phyloP scores from a whole-genome alignment of 306 rosid genomes.

The Ochetophila trinervis region DNA sequence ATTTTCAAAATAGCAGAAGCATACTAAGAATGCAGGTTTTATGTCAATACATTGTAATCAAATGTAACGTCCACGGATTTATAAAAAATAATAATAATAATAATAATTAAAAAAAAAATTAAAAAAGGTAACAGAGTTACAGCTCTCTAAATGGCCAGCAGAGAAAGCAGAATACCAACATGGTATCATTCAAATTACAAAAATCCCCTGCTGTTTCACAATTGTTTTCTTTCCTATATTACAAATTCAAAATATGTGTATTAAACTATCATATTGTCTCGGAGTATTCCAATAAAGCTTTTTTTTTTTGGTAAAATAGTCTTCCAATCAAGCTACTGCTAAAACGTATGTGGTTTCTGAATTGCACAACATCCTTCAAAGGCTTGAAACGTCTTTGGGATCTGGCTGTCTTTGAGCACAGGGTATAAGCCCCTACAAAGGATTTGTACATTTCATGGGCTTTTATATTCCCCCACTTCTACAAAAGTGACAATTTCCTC shows the following conservation, averaged over 20 bases:
- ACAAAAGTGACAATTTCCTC: conserved; percentile 7
- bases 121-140: not conserved
- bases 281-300: conserved; percentile 18
- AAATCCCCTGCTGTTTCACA: not conserved
- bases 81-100: too few species aligned
- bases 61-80: too few species aligned
- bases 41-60: too few species aligned
- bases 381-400: conserved; percentile 6
- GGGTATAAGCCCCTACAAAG: conserved; percentile 21
- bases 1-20: too few species aligned
- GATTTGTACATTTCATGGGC: conserved; percentile 47
- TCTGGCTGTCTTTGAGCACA: conserved; percentile 5
- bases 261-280: conserved; percentile 8
- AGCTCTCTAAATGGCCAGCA: not conserved
- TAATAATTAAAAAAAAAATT: too few species aligned
- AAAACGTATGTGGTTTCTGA: conserved; percentile 24
- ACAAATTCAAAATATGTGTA: conserved; percentile 12
- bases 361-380: conserved; percentile 17
- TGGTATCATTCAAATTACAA: conserved; percentile 23
- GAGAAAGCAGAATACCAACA: conserved; percentile 6
- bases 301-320: too few species aligned
- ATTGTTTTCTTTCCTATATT: not conserved
- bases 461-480: conserved; percentile 28
- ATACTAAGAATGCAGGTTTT: too few species aligned
- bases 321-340: conserved; percentile 18